Evolutionary conservation across 1,284 basidiomycete species (phyloP), one percentile per base, ranked within the genome.

Genomic region (Trichosporon asahii): DNA sequence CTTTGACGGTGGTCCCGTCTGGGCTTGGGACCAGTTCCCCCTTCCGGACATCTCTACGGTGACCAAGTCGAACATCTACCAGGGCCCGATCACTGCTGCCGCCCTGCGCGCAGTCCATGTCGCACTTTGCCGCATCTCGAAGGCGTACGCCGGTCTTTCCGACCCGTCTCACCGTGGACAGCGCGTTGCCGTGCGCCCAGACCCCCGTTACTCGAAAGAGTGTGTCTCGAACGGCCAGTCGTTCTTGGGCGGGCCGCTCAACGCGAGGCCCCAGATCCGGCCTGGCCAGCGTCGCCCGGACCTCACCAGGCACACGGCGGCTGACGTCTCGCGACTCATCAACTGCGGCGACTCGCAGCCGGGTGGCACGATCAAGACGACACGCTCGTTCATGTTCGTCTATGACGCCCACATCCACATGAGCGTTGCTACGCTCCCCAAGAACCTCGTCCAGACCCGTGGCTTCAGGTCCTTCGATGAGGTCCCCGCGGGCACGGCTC

Each of bases 1-100:
- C 21, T 78, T 86, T 53, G 85, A 85, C 75, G 83, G 81, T 0
- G 85, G 85, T 4, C 83, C 84, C 0, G 80, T 85, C 15, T 85
- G 85, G 85, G 85, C 85, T 2, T 86, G 83, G 74, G 84, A 85
- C 66, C 84, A 84, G 72, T 85, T 85, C 72, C 75, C 78, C 14
- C 74, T 85, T 1, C 80, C 81, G 0, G 72, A 75, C 4, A 68
- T 79, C 15, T 73, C 79, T 8, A 68, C 67, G 0, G 71, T 81
- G 69, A 82, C 85, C 40, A 86, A 85, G 72, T 83, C 84, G 7
- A 75, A 78, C 9, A 72, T 86, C 14, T 86, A 86, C 70, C 84
- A 85, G 37, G 80, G 80, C 9, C 77, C 80, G 3, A 79, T 85
- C 35, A 83, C 83, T 0, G 73, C 73, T 12, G 81, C 82, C 0